Conservation (phyloP, 73 alveolate genomes). For the Paramecium tetraurelia region DNA sequence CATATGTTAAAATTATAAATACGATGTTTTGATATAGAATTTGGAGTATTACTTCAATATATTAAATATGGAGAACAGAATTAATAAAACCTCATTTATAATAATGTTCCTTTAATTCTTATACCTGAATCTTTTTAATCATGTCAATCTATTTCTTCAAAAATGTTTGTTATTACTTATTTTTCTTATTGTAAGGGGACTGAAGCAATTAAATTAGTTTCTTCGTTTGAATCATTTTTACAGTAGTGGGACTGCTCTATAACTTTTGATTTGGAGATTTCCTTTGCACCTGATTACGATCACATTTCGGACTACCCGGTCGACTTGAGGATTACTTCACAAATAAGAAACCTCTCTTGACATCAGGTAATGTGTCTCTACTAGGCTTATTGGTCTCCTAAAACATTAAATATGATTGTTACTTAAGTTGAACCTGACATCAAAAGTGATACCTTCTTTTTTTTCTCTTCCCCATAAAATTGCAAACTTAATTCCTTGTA, state of each 20-base stretch:
- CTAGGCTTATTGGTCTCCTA: conserved; percentile 23
- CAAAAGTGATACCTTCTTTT: conserved; percentile 34
- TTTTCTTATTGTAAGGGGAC: neutral
- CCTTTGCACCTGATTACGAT: neutral
- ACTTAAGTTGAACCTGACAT: conserved; percentile 47
- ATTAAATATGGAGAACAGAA: neutral
- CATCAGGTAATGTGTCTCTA: neutral
- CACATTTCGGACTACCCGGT: neutral
- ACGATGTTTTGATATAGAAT: neutral
- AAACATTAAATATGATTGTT: neutral
- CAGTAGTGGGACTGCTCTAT: neutral
- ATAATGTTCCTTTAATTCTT: conserved; percentile 16
- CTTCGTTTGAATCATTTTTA: neutral
- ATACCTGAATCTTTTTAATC: neutral
- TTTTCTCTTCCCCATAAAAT: conserved; percentile 27
- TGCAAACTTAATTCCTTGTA: conserved; percentile 30
- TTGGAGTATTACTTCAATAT: neutral
- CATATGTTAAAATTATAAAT: conserved; percentile 64
- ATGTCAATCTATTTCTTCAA: neutral
- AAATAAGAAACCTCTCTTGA: neutral
- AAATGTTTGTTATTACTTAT: neutral
- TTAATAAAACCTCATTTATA: neutral
- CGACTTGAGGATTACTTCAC: neutral
- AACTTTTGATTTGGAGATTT: neutral
- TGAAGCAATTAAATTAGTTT: neutral